Conservation (phyloP, 2,329 filamentous ascomycete species). For the Coniochaeta sp. region DNA sequence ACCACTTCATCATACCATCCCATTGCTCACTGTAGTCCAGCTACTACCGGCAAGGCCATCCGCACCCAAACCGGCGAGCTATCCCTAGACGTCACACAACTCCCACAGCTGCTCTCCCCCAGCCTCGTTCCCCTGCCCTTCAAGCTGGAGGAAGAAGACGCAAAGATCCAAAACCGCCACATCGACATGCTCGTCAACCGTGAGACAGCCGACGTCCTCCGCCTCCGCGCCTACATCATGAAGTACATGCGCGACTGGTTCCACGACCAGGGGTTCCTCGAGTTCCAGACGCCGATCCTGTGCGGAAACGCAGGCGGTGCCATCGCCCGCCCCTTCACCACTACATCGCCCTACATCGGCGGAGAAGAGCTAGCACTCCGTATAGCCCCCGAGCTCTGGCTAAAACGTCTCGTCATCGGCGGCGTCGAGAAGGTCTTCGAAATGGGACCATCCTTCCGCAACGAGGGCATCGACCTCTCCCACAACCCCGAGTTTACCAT, state of each 20-base stretch:
- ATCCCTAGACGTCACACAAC: constrained; percentile 58
- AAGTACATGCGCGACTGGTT: constrained; percentile 69
- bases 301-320: constrained; percentile 80
- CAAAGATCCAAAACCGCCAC: constrained; percentile 69
- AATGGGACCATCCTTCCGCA: constrained; percentile 86
- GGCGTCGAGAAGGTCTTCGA: constrained; percentile 88
- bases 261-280: constrained; percentile 64
- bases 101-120: constrained; percentile 70
- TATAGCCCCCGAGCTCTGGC: constrained; percentile 90
- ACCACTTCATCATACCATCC: constrained; percentile 7
- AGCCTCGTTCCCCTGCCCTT: constrained; percentile 73
- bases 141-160: constrained; percentile 62
- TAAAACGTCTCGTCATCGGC: constrained; percentile 85
- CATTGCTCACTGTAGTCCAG: constrained; percentile 29
- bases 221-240: constrained; percentile 68
- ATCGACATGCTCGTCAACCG: constrained; percentile 78
- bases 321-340: constrained; percentile 78
- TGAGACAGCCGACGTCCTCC: constrained; percentile 59
- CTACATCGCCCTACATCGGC: constrained; percentile 67
- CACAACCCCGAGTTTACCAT: constrained; percentile 98
- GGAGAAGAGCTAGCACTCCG: constrained; percentile 68
- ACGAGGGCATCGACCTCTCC: constrained; percentile 83
- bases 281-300: constrained; percentile 88
- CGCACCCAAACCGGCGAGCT: constrained; percentile 68
- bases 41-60: constrained; percentile 63